These are phyloP conservation scores for Schizonepeta tenuifolia DNA, from an alignment of 257 asterid species.

Conservation along the genomic window DNA sequence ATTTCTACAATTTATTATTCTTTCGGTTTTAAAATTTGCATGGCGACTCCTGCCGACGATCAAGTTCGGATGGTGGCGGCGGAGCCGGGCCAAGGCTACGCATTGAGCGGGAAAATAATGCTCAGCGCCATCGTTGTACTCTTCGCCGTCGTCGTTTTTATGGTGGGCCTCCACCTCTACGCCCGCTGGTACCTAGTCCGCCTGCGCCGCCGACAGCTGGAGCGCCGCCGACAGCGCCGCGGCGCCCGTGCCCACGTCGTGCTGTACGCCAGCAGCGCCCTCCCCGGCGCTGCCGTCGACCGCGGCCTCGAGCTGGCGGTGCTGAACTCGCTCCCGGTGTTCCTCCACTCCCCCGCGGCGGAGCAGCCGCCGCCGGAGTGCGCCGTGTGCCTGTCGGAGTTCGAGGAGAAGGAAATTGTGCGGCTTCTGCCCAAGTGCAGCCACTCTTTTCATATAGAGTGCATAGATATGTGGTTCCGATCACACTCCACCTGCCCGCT, in stretches of 20 bases:
- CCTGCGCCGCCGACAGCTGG: slow-evolving; percentile 54
- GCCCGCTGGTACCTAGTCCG: slow-evolving; percentile 62
- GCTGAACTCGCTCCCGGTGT: slow-evolving; percentile 58
- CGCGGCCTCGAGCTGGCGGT: slow-evolving; percentile 68
- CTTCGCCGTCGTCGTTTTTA: slow-evolving; percentile 60
- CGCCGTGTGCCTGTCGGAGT: slow-evolving; percentile 81
- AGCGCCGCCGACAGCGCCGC: slow-evolving; percentile 58
- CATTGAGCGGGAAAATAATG: slow-evolving; percentile 73
- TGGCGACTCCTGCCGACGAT: slow-evolving; percentile 14
- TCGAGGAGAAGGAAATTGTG: slow-evolving; percentile 64
- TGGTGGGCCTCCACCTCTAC: slow-evolving; percentile 67
- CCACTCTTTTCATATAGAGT: slow-evolving; percentile 71
- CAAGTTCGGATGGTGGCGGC: not conserved
- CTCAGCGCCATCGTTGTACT: slow-evolving; percentile 59
- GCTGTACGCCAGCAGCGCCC: slow-evolving; percentile 45
- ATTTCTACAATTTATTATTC: not conserved
- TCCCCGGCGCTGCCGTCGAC: slow-evolving; percentile 35
- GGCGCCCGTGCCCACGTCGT: slow-evolving; percentile 53
- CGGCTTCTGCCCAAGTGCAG: slow-evolving; percentile 68
- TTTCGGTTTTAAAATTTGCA: not conserved
- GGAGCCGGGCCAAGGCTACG: slow-evolving; percentile 43
- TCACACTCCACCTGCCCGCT: slow-evolving; percentile 87
- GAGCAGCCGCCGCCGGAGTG: slow-evolving; percentile 55
- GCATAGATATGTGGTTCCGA: slow-evolving; percentile 88
- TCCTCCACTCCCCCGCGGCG: slow-evolving; percentile 42